Base-by-base conservation (phyloP, 306 rosid genomes). In the Geum urbanum region DNA sequence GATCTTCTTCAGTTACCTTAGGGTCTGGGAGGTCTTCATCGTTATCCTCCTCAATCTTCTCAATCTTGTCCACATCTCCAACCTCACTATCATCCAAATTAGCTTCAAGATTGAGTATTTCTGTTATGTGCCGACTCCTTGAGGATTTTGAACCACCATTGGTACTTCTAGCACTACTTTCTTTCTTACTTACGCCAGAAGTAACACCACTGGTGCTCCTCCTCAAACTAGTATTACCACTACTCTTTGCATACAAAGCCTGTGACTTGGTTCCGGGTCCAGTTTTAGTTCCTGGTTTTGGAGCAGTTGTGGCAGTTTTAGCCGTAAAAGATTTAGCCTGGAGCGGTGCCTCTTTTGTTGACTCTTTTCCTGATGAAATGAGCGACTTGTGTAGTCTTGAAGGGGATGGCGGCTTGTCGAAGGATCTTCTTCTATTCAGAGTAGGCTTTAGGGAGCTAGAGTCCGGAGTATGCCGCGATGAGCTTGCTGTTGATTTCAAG, bases 361-460 rank as follows among this genome's bases (percentile, higher is more conserved):
- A 18, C 3, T 71, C 20, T 67, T 90, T 79, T 47, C 85, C 86
- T 39, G 91, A 89, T 4, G 96, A 91, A 15, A 69, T 77, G 37
- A 76, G 71, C 18, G 86, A 74, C 55, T 76, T 89, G 1, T 72
- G 81, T 22, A 74, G 68, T 52, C 84, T 85, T 9, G 92, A 81
- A 67, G 85, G 71, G 2, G 96, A 77, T 1, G 86, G 81, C 10
- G 96, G 91, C 71, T 56, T 89, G 63, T 95, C 99, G 6, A 91
- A 73, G n/a, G 99, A 95, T 72, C 90, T 91, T 83, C 96, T 89
- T 75, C 99, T 82, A 43, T 79, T 80, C 27, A 76, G 5, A 4
- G 16, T 18, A 6, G 92, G 67, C 65, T 60, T 74, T 84, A 35
- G 50, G 45, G 47, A n/a, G 45, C 69, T 53, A 13, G 68, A 2